These are phyloP conservation scores for Halenospora varia DNA, from an alignment of 495 filamentous ascomycete species.

Conservation along the genomic window DNA sequence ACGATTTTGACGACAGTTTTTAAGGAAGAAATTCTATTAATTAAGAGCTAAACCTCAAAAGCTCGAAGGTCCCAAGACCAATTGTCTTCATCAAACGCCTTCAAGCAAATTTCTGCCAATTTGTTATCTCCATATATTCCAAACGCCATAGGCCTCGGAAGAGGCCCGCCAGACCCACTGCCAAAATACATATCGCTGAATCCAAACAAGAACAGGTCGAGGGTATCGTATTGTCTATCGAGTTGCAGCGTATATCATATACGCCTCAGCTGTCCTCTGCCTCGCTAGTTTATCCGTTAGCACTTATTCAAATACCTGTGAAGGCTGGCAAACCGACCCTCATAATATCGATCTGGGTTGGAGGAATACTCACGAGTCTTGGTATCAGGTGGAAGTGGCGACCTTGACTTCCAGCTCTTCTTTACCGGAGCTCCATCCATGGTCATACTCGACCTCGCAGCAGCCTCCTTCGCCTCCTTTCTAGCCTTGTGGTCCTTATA, in stretches of 20 bases:
- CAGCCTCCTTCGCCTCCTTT: conserved; percentile 3
- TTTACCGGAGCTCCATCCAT: neutral
- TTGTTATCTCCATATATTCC: neutral
- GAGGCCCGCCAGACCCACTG: neutral
- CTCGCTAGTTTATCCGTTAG: conserved; percentile 6
- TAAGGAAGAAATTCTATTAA: conserved; percentile 27
- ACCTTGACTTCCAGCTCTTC: too few species aligned
- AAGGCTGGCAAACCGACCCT: neutral
- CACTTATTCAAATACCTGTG: neutral
- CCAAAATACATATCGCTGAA: neutral
- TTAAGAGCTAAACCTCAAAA: neutral
- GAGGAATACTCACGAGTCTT: conserved; percentile 12
- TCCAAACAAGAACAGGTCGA: neutral
- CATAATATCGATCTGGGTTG: conserved; percentile 6
- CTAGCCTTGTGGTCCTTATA: conserved; percentile 6
- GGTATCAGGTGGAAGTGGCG: too few species aligned
- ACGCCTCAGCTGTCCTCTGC: conserved; percentile 17
- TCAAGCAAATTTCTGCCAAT: neutral
- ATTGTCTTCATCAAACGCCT: neutral
- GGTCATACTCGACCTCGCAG: neutral
- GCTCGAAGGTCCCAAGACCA: neutral
- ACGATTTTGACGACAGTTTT: conserved; percentile 67
- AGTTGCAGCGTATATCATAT: conserved; percentile 10
- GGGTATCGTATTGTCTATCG: conserved; percentile 1
- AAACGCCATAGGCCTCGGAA: neutral